Evolutionary conservation across 2,329 filamentous ascomycete species (phyloP), one percentile per base, ranked within the genome.

Genomic region (Sporothrix luriei): DNA sequence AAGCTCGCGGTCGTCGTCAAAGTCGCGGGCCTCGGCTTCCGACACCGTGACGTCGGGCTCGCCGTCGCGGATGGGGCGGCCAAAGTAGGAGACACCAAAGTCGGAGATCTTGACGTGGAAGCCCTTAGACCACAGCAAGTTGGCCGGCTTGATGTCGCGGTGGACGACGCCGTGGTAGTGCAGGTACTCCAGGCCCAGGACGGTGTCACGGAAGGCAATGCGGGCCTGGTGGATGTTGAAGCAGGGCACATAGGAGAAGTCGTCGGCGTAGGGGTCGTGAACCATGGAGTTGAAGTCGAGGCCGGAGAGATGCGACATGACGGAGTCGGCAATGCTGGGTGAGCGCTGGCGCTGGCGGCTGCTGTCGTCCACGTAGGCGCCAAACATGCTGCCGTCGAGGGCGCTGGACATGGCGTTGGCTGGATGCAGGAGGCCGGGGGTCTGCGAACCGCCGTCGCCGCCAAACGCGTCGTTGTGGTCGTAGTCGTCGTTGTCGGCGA

Each of bases 31-130:
- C 78, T 97, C 94, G 0, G 90, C 92, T 77, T 96, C 92, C 4
- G 90, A 90, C 21, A 83, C 89, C 71, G 81, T 38, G 9, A 93
- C 90, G 70, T 92, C 90, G 49, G 88, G 86, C 75, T 96, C 92
- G 68, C 91, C 91, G 61, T 97, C 92, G 51, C 92, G 87, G 70
- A 94, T 91, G 1, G 93, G 93, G 66, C 93, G 89, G 38, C 95
- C 95, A 72, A 99, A 92, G 79, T 98, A 99, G 0, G 95, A 99
- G 1, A 99, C 95, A 43, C 95, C 95, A 81, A 99, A 99, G 77
- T 99, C 95, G 5, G 95, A 98, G 71, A 99, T 99, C 83, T 99
- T 99, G 76, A 97, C 92, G 16, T 90, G 89, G 74, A 94, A 89
- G 73, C 93, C 90, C 75, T 83, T 89, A 66, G 93, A 96, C 83